Evolutionary conservation across 179 eudicot species (phyloP).

Genomic region (Camellia oleifera): DNA sequence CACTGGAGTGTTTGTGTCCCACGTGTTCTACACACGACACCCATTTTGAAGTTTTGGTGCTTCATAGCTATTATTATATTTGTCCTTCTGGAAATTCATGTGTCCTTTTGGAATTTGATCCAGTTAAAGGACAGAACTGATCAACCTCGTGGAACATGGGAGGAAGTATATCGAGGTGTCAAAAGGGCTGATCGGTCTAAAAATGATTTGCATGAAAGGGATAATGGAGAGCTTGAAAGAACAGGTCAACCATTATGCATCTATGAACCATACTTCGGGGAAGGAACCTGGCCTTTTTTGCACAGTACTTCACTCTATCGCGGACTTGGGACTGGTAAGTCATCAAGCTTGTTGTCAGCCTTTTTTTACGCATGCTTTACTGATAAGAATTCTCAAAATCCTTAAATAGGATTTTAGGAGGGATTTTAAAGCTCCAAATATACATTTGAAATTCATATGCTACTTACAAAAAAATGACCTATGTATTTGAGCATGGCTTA

Average conservation of each 20-base stretch:
- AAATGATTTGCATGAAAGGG: constrained; percentile 77
- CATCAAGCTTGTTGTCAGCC: not conserved
- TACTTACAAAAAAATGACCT: too few species aligned
- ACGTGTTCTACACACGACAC: too few species aligned
- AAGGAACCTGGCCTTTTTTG: constrained; percentile 93
- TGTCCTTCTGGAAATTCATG: not conserved
- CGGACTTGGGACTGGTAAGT: constrained; percentile 80
- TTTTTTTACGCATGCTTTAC: too few species aligned
- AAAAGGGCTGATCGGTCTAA: constrained; percentile 64
- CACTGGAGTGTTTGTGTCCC: too few species aligned
- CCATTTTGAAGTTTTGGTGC: too few species aligned
- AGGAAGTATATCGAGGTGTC: constrained; percentile 68
- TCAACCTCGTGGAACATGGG: constrained; percentile 79
- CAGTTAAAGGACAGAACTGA: constrained; percentile 95
- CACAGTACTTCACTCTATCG: constrained; percentile 76
- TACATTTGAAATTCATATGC: too few species aligned
- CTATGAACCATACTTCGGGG: constrained; percentile 83
- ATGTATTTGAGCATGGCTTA: too few species aligned
- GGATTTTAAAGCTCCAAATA: too few species aligned
- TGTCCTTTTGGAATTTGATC: constrained; percentile 27
- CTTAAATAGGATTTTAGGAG: too few species aligned
- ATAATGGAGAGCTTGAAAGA: constrained; percentile 89
- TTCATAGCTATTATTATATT: too few species aligned
- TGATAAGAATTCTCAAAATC: too few species aligned
- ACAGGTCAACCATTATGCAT: constrained; percentile 86